phyloP scores from a whole-genome alignment of 306 rosid genomes.

The Hylodesmum podocarpum region DNA sequence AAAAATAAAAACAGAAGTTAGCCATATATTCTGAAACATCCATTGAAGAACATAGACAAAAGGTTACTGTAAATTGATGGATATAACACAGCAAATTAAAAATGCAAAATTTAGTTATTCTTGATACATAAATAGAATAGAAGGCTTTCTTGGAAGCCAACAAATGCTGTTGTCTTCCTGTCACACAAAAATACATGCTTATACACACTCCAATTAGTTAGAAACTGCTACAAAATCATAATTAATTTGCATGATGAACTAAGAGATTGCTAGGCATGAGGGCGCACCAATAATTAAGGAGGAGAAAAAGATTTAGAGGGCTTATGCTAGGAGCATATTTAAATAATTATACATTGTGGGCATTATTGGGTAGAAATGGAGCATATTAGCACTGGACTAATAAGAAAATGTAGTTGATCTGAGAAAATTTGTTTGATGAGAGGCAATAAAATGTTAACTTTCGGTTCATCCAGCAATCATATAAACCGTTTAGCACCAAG shows the following conservation, averaged over 20 bases:
- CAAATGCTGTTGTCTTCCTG: not conserved
- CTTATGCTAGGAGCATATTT: not conserved
- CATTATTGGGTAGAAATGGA: not conserved
- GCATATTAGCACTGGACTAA: not conserved
- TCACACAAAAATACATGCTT: not conserved
- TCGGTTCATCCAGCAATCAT: not conserved
- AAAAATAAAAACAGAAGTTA: constrained; percentile 23
- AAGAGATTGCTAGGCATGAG: not conserved
- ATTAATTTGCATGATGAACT: not conserved
- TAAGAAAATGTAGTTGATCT: not conserved
- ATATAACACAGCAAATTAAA: not conserved
- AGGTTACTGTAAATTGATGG: not conserved
- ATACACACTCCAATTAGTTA: not conserved
- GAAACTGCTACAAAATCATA: not conserved
- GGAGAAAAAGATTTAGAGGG: not conserved
- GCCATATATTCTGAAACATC: constrained; percentile 21
- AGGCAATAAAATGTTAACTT: not conserved
- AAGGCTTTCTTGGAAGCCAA: not conserved
- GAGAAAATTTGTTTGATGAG: constrained; percentile 1
- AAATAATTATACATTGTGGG: not conserved
- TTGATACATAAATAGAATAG: not conserved
- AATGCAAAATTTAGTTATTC: not conserved
- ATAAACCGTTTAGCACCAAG: not conserved
- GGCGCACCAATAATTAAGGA: not conserved
- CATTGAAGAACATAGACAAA: not conserved